phyloP scores from a whole-genome alignment of 305 asterid genomes.

The Caryopteris hybrid region DNA sequence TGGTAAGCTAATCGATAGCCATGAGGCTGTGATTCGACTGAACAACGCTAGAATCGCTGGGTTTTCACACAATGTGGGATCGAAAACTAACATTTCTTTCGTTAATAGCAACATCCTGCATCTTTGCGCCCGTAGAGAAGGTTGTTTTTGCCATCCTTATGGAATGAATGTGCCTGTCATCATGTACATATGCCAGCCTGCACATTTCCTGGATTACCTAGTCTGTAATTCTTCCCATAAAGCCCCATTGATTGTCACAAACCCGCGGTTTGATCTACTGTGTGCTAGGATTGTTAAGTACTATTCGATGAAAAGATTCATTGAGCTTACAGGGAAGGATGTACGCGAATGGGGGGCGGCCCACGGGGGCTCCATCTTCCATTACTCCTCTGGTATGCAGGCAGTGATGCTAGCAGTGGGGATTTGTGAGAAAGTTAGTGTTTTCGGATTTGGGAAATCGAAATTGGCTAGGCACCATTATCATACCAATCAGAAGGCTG shows the following conservation, averaged over 20 bases:
- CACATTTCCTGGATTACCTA: slow-evolving; percentile 73
- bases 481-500: slow-evolving; percentile 81
- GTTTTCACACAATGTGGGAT: slow-evolving; percentile 65
- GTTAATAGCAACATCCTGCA: slow-evolving; percentile 88
- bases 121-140: slow-evolving; percentile 65
- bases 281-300: slow-evolving; percentile 80
- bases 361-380: slow-evolving; percentile 74
- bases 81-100: slow-evolving; percentile 73
- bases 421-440: slow-evolving; percentile 64
- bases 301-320: slow-evolving; percentile 64
- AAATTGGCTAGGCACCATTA: slow-evolving; percentile 73
- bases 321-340: slow-evolving; percentile 44
- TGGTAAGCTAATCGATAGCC: slow-evolving; percentile 66
- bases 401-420: slow-evolving; percentile 89
- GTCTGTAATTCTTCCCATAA: slow-evolving; percentile 73
- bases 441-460: slow-evolving; percentile 88
- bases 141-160: slow-evolving; percentile 92
- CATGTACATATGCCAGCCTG: slow-evolving; percentile 88
- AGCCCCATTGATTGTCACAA: slow-evolving; percentile 64
- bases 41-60: slow-evolving; percentile 69
- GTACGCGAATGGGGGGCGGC: slow-evolving; percentile 57
- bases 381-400: slow-evolving; percentile 96
- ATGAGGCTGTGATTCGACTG: slow-evolving; percentile 73
- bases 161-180: slow-evolving; percentile 64
- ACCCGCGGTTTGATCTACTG: slow-evolving; percentile 68